These are phyloP conservation scores for Pythium myriotylum DNA, from an alignment of 352 stramenopile genomes.

Conservation along the genomic window DNA sequence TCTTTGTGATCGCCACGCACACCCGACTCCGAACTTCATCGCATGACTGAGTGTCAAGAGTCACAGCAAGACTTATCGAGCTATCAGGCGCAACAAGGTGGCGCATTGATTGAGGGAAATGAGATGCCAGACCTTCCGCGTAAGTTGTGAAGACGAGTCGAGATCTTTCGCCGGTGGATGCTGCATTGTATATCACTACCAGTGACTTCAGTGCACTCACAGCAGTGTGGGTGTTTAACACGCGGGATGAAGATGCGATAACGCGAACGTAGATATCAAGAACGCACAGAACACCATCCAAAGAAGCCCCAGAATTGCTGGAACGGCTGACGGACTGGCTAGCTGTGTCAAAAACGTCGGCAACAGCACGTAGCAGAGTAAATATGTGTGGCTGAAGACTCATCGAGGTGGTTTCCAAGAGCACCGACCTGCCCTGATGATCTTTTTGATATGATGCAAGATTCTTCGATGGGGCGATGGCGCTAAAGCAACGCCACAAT, in stretches of 20 bases:
- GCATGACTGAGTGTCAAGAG: slow-evolving; percentile 8
- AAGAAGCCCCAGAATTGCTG: neutral
- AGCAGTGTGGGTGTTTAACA: too few species aligned
- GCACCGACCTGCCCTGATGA: slow-evolving; percentile 8
- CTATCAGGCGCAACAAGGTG: slow-evolving; percentile 20
- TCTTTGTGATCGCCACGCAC: slow-evolving; percentile 12
- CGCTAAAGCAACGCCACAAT: slow-evolving; percentile 26
- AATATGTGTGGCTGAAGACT: neutral
- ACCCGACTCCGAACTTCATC: slow-evolving; percentile 20
- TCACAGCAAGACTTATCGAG: slow-evolving; percentile 9
- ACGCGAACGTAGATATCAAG: neutral
- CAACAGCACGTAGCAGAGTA: slow-evolving; percentile 2
- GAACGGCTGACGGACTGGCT: neutral
- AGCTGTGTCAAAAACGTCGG: neutral
- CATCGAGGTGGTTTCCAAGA: neutral
- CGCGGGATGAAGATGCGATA: neutral
- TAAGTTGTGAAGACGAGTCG: slow-evolving; percentile 22
- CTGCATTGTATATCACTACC: too few species aligned
- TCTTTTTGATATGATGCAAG: neutral
- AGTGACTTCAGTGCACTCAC: too few species aligned
- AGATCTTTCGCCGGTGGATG: too few species aligned
- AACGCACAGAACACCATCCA: neutral
- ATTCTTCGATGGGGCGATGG: slow-evolving; percentile 3
- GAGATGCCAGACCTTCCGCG: slow-evolving; percentile 15
- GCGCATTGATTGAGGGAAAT: slow-evolving; percentile 26